These are phyloP conservation scores for Aspergillus novofumigatus DNA, from an alignment of 2,329 filamentous ascomycete genomes.

Conservation along the genomic window DNA sequence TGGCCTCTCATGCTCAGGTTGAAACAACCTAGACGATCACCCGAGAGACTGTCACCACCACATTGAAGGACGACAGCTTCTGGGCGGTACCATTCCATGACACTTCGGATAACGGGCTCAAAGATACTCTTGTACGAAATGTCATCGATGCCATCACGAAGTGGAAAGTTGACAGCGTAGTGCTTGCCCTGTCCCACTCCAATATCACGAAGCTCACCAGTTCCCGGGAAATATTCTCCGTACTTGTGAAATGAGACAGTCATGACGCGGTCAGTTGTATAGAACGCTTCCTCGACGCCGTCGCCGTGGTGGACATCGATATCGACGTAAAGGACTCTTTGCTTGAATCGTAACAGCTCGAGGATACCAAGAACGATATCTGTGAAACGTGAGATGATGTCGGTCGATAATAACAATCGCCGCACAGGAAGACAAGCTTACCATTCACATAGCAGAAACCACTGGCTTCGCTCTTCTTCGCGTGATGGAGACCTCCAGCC, in stretches of 20 bases:
- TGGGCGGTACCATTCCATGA: constrained; percentile 66
- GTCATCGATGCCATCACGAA: constrained; percentile 66
- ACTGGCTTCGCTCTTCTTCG: constrained; percentile 89
- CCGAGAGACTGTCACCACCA: constrained; percentile 64
- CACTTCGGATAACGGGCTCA: constrained; percentile 62
- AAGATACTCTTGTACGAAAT: constrained; percentile 65
- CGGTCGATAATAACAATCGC: neutral
- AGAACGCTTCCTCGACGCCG: constrained; percentile 68
- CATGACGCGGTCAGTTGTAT: constrained; percentile 68
- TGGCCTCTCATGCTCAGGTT: constrained; percentile 68
- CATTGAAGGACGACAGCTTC: constrained; percentile 67
- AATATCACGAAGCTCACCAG: constrained; percentile 64
- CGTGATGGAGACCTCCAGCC: constrained; percentile 94
- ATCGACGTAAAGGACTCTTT: constrained; percentile 63
- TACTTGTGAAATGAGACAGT: constrained; percentile 70
- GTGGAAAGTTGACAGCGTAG: constrained; percentile 66
- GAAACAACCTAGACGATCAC: constrained; percentile 65
- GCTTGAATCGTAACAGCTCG: constrained; percentile 60
- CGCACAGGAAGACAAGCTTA: constrained; percentile 15
- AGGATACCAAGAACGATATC: constrained; percentile 65
- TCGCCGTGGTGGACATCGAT: constrained; percentile 66
- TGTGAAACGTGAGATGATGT: constrained; percentile 25
- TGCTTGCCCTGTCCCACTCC: constrained; percentile 64
- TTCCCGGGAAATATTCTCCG: constrained; percentile 68
- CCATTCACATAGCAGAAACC: constrained; percentile 98